These are phyloP conservation scores for Breviolum minutum DNA, from an alignment of 73 alveolate genomes.

Conservation along the genomic window DNA sequence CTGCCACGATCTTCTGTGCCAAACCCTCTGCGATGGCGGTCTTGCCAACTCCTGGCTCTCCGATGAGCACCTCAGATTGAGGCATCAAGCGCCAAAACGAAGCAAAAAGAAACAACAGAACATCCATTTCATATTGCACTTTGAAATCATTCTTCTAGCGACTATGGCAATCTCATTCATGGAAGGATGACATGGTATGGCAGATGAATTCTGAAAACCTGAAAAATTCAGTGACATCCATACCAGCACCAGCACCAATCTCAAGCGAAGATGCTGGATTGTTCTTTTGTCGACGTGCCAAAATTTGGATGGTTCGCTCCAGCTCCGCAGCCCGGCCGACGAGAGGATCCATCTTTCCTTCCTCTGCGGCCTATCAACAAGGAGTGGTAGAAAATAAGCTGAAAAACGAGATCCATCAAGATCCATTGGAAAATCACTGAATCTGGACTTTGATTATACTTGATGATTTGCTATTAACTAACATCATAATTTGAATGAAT, in stretches of 20 bases:
- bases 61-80: slow-evolving; percentile 72
- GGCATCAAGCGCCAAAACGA: neutral
- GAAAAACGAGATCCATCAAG: neutral
- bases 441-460: neutral
- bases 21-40: slow-evolving; percentile 95
- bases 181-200: neutral
- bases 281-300: slow-evolving; percentile 91
- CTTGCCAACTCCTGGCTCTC: slow-evolving; percentile 96
- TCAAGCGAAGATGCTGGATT: slow-evolving; percentile 60
- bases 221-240: no score
- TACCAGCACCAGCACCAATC: neutral
- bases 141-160: no score
- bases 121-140: no score
- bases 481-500: no score
- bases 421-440: neutral
- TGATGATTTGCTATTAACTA: no score
- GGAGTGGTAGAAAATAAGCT: neutral
- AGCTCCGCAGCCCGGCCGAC: slow-evolving; percentile 83
- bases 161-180: no score
- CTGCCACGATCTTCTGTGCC: slow-evolving; percentile 79
- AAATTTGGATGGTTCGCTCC: slow-evolving; percentile 70
- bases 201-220: neutral
- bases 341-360: slow-evolving; percentile 88
- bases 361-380: slow-evolving; percentile 72
- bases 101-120: neutral